Evolutionary conservation across 75 land plant genomes (phyloP).

Genomic region (Pinus albicaulis): DNA sequence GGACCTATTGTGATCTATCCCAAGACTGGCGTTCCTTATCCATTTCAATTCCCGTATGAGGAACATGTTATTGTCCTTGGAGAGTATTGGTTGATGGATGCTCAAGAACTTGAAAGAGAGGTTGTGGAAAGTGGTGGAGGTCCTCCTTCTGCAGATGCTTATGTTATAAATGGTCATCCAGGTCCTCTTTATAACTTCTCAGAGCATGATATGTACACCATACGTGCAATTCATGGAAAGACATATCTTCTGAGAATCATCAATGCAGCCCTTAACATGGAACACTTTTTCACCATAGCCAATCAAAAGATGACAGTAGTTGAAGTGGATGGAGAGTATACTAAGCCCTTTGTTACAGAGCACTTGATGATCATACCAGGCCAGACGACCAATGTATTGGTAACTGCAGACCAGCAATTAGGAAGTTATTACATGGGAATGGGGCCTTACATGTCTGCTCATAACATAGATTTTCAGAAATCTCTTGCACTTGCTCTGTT

Average conservation of each 20-base stretch:
- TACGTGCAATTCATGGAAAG: conserved; percentile 23
- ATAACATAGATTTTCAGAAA: conserved; percentile 23
- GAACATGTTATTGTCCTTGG: conserved; percentile 42
- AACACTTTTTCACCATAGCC: conserved; percentile 61
- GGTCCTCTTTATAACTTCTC: conserved; percentile 18
- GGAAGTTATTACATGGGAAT: conserved; percentile 38
- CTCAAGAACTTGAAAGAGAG: neutral
- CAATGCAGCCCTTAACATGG: conserved; percentile 12
- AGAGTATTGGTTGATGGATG: neutral
- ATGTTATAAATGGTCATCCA: conserved; percentile 44
- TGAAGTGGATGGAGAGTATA: conserved; percentile 7
- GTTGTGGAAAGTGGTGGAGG: conserved; percentile 33
- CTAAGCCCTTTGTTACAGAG: conserved; percentile 32
- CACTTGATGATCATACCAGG: conserved; percentile 53
- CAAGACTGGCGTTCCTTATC: conserved; percentile 34
- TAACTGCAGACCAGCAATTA: conserved; percentile 42
- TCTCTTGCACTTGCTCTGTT: conserved; percentile 15
- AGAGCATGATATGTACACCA: neutral
- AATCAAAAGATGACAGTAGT: conserved; percentile 60
- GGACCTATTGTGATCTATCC: conserved; percentile 7
- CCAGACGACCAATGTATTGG: conserved; percentile 58
- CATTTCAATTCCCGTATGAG: conserved; percentile 36
- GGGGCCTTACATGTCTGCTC: conserved; percentile 44
- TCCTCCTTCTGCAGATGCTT: conserved; percentile 35
- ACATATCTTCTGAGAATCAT: conserved; percentile 5